Evolutionary conservation across 176 grass and related monocot species (phyloP).

Genomic region (Bonia amplexicaulis): DNA sequence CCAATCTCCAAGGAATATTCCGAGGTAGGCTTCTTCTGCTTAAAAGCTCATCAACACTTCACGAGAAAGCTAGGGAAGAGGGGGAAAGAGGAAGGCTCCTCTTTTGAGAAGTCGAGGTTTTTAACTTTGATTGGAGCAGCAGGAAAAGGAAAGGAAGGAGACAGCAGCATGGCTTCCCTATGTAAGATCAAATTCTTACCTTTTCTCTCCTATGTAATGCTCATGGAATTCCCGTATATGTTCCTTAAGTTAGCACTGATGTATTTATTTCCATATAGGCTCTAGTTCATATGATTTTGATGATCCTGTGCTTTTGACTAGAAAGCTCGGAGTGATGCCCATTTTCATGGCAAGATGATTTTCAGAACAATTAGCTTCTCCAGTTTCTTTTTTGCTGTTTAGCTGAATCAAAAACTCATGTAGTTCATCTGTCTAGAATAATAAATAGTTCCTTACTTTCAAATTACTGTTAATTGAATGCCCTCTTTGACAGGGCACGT

Average conservation of each 20-base stretch:
- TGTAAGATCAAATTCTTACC: neutral
- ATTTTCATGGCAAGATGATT: neutral
- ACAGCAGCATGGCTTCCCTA: conserved; percentile 10
- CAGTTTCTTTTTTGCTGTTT: neutral
- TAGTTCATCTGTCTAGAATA: neutral
- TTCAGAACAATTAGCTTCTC: neutral
- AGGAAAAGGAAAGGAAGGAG: neutral
- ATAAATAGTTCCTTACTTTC: neutral
- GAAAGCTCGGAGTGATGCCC: neutral
- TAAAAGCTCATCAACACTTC: conserved; percentile 1
- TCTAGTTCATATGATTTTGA: neutral
- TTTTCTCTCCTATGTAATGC: neutral
- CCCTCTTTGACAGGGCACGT: conserved; percentile 36
- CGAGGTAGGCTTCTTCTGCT: neutral
- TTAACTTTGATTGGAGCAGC: neutral
- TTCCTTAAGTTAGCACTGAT: neutral
- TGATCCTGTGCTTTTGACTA: neutral
- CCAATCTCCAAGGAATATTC: conserved; percentile 30
- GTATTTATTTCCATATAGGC: neutral
- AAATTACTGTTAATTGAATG: neutral
- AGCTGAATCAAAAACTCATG: neutral
- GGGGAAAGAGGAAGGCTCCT: neutral
- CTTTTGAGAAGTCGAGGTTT: neutral
- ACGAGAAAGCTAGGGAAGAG: neutral
- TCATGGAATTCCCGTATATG: neutral